Conservation (phyloP, 768 basidiomycete species). For the Mrakia hoshinonis region DNA sequence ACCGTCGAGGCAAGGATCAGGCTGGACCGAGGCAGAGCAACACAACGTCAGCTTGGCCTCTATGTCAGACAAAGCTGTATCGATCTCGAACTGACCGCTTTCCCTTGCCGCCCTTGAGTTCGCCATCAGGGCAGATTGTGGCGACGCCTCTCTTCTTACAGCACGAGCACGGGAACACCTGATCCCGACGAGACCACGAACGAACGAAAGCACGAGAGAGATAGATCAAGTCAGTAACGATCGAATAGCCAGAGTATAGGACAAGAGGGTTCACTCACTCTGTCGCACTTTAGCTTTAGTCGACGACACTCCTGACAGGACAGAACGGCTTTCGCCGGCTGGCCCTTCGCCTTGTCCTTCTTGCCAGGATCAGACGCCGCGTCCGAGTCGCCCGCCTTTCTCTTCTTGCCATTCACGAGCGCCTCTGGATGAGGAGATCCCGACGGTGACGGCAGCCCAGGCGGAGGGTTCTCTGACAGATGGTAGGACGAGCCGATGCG, state of each 20-base stretch:
- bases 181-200: constrained; percentile 6
- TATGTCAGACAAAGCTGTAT: background rate
- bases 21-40: background rate
- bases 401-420: background rate
- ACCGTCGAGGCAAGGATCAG: constrained; percentile 25
- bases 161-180: constrained; percentile 13
- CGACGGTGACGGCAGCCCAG: background rate
- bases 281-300: constrained; percentile 10
- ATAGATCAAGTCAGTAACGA: background rate
- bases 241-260: background rate
- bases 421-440: background rate
- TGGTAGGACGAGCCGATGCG: constrained; percentile 16
- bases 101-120: constrained; percentile 29
- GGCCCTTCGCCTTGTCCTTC: background rate
- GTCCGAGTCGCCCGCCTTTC: constrained; percentile 8
- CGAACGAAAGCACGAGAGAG: background rate
- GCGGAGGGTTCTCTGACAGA: constrained; percentile 1
- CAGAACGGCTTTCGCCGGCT: background rate
- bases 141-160: constrained; percentile 26
- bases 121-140: constrained; percentile 23
- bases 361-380: background rate
- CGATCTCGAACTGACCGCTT: constrained; percentile 3
- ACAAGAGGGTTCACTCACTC: background rate
- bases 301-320: background rate
- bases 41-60: background rate